Evolutionary conservation across 2,329 filamentous ascomycete genomes (phyloP).

Genomic region (Botrytis porri): DNA sequence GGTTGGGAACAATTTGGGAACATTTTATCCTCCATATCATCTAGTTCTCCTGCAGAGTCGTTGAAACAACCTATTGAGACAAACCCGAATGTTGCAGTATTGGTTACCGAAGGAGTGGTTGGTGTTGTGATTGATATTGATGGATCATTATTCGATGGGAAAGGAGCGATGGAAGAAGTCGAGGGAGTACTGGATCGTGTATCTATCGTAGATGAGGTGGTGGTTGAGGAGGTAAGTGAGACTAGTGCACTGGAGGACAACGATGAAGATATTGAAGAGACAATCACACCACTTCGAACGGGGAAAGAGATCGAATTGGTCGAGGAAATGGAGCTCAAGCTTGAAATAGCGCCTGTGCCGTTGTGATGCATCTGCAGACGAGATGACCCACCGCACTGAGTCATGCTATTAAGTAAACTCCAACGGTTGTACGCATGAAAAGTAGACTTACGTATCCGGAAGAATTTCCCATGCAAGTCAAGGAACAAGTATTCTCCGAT

Average conservation of each 20-base stretch:
- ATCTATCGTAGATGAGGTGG: not conserved
- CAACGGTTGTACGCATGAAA: not conserved
- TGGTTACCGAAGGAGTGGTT: constrained; percentile 17
- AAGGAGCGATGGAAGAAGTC: constrained; percentile 1
- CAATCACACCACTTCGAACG: not conserved
- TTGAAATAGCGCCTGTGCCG: not conserved
- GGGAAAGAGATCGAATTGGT: not conserved
- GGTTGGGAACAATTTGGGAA: constrained; percentile 37
- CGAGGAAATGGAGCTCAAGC: constrained; percentile 11
- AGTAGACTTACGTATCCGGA: not conserved
- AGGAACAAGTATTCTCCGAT: not conserved
- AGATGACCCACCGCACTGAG: constrained; percentile 30
- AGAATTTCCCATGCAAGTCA: constrained; percentile 1
- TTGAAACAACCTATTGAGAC: constrained; percentile 37
- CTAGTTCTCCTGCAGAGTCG: constrained; percentile 28
- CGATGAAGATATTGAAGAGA: not conserved
- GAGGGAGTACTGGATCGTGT: not conserved
- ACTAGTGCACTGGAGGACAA: not conserved
- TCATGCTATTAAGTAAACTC: not conserved
- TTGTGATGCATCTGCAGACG: constrained; percentile 27
- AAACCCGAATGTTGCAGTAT: constrained; percentile 33
- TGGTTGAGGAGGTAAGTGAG: not conserved
- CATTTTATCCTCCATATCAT: constrained; percentile 33
- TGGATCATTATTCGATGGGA: not conserved
- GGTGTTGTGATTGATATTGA: constrained; percentile 17